These are phyloP conservation scores for Mycena citricolor DNA, from an alignment of 1,284 basidiomycete species.

Conservation along the genomic window DNA sequence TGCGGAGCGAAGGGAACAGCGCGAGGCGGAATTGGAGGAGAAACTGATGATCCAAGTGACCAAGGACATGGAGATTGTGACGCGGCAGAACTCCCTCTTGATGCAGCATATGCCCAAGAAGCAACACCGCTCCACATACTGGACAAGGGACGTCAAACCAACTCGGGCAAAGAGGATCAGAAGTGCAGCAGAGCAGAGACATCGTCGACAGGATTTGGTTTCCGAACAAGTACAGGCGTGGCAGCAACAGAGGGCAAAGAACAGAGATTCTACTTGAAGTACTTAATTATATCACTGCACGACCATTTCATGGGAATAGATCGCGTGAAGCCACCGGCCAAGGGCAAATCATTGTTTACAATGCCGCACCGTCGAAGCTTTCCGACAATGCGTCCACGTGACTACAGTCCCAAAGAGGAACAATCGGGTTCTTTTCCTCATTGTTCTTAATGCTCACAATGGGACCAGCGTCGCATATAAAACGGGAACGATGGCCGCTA, in stretches of 20 bases:
- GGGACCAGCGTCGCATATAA: too few relatives aligned
- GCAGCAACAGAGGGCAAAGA: slow-evolving; percentile 40
- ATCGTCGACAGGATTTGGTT: slow-evolving; percentile 54
- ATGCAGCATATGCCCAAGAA: slow-evolving; percentile 14
- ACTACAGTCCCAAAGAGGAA: too few relatives aligned
- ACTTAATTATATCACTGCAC: too few relatives aligned
- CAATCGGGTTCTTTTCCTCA: too few relatives aligned
- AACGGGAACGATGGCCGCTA: too few relatives aligned
- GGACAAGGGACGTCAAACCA: slow-evolving; percentile 17
- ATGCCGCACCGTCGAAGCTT: too few relatives aligned
- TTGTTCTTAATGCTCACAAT: too few relatives aligned
- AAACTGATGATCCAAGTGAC: slow-evolving; percentile 48
- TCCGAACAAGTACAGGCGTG: slow-evolving; percentile 44
- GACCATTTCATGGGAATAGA: too few relatives aligned
- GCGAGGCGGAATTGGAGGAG: slow-evolving; percentile 60
- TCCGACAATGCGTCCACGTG: too few relatives aligned
- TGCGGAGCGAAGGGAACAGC: slow-evolving; percentile 47
- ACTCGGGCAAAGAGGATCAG: slow-evolving; percentile 44
- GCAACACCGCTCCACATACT: slow-evolving; percentile 9
- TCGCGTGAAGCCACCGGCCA: too few relatives aligned
- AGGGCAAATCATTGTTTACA: too few relatives aligned
- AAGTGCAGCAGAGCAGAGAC: slow-evolving; percentile 53
- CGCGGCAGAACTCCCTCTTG: slow-evolving; percentile 11
- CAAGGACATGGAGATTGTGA: slow-evolving; percentile 7
- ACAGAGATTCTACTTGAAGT: too few relatives aligned